These are phyloP conservation scores for Fusarium staphyleae DNA, from an alignment of 2,329 filamentous ascomycete genomes.

Conservation along the genomic window DNA sequence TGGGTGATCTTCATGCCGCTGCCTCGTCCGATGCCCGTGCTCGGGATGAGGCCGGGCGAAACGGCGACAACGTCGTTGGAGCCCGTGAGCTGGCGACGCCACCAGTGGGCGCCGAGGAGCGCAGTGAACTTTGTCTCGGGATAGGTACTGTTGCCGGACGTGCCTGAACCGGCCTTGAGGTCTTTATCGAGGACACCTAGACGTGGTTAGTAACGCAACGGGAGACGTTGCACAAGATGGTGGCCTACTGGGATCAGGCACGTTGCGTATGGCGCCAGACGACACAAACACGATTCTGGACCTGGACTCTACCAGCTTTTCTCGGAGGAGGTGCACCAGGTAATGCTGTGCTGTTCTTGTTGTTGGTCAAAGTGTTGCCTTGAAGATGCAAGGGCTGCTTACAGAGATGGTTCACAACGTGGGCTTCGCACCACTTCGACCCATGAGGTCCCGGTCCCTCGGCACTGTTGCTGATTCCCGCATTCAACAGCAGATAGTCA, in stretches of 20 bases:
- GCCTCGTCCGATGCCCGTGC: constrained; percentile 52
- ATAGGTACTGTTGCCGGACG: constrained; percentile 46
- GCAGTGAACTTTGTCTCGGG: constrained; percentile 57
- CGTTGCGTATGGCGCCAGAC: constrained; percentile 54
- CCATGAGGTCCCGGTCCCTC: constrained; percentile 48
- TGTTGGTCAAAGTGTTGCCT: constrained; percentile 5
- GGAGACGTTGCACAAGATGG: rapidly evolving
- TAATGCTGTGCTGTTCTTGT: constrained; percentile 58
- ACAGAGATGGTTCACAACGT: constrained; percentile 63
- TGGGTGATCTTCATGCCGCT: constrained; percentile 39
- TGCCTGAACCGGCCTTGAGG: constrained; percentile 50
- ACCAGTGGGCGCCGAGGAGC: constrained; percentile 61
- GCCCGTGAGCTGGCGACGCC: constrained; percentile 58
- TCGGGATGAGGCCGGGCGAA: constrained; percentile 60
- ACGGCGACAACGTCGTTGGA: constrained; percentile 58
- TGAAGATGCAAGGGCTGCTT: constrained; percentile 17
- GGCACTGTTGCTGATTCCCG: constrained; percentile 50
- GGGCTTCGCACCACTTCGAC: constrained; percentile 58
- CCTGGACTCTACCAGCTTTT: constrained; percentile 55
- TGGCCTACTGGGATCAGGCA: constrained; percentile 49
- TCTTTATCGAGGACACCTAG: constrained; percentile 49
- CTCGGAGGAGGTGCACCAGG: constrained; percentile 56
- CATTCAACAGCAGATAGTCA: constrained; percentile 60
- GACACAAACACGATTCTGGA: constrained; percentile 60
- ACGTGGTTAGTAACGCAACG: not conserved